These are phyloP conservation scores for Xylariaceae sp. DNA, from an alignment of 2,329 filamentous ascomycete genomes.

Conservation along the genomic window DNA sequence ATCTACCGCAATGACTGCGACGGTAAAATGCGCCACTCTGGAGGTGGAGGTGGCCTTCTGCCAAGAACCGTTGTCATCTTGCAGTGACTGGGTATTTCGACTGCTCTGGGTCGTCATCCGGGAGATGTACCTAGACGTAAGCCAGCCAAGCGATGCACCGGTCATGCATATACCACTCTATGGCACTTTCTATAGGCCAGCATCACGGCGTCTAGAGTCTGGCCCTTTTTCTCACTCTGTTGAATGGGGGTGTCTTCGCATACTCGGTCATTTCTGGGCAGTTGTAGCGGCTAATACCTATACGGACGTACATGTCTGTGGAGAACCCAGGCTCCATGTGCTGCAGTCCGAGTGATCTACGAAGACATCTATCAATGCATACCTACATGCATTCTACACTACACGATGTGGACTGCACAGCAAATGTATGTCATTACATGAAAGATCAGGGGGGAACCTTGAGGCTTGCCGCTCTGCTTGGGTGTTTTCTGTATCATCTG, in stretches of 20 bases:
- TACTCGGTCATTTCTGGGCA: too few relatives aligned
- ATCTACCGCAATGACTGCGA: not conserved
- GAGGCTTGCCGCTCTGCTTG: not conserved
- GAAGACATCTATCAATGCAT: not conserved
- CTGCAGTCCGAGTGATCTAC: not conserved
- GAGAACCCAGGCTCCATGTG: not conserved
- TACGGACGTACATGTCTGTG: not conserved
- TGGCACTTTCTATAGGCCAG: not conserved
- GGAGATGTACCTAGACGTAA: constrained; percentile 2
- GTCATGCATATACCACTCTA: not conserved
- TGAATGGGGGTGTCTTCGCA: not conserved
- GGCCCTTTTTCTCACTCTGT: not conserved
- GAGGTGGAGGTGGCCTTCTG: constrained; percentile 11
- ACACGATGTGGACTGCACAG: too few relatives aligned
- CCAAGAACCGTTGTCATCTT: constrained; percentile 5
- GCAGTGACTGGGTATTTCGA: constrained; percentile 8
- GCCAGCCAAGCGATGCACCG: constrained; percentile 6
- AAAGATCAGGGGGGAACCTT: not conserved
- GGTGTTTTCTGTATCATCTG: not conserved
- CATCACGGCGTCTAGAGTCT: not conserved
- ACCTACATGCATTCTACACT: too few relatives aligned
- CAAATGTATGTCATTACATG: too few relatives aligned
- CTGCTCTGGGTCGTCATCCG: constrained; percentile 7
- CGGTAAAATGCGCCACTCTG: constrained; percentile 15
- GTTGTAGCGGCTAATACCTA: too few relatives aligned